Percentiles rank a stretch among this genome's conserved stretches.
Evolutionary conservation across 108 stramenopile species (phyloP).

Genomic region (Cyclostephanos invisitatus): DNA sequence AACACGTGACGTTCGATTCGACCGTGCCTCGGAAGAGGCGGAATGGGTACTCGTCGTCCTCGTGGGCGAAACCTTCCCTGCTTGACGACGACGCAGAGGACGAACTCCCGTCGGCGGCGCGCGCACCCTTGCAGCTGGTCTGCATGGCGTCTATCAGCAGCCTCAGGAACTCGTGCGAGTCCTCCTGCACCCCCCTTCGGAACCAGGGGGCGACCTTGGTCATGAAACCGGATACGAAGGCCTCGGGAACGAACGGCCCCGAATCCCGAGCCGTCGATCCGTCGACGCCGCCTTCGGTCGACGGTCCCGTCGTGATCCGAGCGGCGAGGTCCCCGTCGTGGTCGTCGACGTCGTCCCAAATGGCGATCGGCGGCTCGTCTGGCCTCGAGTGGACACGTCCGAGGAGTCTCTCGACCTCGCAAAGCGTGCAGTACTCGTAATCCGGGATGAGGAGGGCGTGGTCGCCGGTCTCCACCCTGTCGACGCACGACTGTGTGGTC

Average conservation of each 20-base stretch:
- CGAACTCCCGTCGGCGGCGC: constrained; percentile 2
- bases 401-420: constrained; percentile 76
- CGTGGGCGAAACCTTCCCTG: neutral
- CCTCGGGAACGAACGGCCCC: constrained; percentile 64
- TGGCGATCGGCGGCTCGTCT: constrained; percentile 17
- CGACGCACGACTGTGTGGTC: neutral
- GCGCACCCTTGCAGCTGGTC: constrained; percentile 73
- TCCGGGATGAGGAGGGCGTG: constrained; percentile 2
- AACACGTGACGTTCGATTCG: constrained; percentile 82
- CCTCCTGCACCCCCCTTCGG: constrained; percentile 93
- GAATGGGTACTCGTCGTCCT: constrained; percentile 84
- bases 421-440: constrained; percentile 76
- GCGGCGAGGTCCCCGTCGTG: neutral
- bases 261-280: neutral
- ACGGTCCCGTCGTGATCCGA: neutral
- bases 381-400: constrained; percentile 58
- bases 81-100: neutral
- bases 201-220: constrained; percentile 88
- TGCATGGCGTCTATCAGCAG: constrained; percentile 94
- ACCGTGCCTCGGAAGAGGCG: constrained; percentile 85
- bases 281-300: neutral
- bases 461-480: constrained; percentile 7
- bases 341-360: neutral
- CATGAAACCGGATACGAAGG: constrained; percentile 82
- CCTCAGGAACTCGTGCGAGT: constrained; percentile 97